A percentile compares a stretch with the other conserved stretches of the same genome.
phyloP scores from a whole-genome alignment of 2,329 filamentous ascomycete genomes.

The Fusarium sp. region DNA sequence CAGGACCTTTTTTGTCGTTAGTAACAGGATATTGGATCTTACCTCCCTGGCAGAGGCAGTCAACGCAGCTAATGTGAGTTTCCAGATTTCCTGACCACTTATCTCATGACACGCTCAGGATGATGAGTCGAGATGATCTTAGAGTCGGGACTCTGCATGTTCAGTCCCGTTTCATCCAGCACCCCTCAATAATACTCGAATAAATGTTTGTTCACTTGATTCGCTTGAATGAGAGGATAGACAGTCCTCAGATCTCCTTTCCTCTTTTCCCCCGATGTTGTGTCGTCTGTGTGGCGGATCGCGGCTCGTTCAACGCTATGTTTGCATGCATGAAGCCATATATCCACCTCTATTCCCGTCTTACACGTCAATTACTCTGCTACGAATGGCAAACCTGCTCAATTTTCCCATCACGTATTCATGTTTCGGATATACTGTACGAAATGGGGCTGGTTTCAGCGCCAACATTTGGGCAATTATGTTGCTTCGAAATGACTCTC shows the following conservation, averaged over 20 bases:
- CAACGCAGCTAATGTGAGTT: no score
- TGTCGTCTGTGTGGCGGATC: neutral
- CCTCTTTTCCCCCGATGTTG: neutral
- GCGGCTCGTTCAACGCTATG: no score
- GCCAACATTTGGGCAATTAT: neutral
- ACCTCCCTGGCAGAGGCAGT: no score
- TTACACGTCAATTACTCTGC: neutral
- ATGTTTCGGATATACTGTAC: neutral
- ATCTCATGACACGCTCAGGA: rapidly evolving
- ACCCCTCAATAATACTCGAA: no score
- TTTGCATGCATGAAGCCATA: neutral
- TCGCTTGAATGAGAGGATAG: neutral
- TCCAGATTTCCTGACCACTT: neutral
- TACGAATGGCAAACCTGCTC: neutral
- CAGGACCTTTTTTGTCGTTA: neutral
- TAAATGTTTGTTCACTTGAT: no score
- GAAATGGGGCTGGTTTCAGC: no score
- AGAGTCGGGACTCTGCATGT: neutral
- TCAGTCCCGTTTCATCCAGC: neutral
- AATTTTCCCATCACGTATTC: rapidly evolving
- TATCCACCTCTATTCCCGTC: no score
- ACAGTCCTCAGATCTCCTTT: neutral
- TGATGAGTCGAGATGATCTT: rapidly evolving
- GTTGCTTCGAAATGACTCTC: neutral
- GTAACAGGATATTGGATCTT: no score